phyloP scores from a whole-genome alignment of 192 early-diverging fungal genomes.

The Backusella morwellensis region DNA sequence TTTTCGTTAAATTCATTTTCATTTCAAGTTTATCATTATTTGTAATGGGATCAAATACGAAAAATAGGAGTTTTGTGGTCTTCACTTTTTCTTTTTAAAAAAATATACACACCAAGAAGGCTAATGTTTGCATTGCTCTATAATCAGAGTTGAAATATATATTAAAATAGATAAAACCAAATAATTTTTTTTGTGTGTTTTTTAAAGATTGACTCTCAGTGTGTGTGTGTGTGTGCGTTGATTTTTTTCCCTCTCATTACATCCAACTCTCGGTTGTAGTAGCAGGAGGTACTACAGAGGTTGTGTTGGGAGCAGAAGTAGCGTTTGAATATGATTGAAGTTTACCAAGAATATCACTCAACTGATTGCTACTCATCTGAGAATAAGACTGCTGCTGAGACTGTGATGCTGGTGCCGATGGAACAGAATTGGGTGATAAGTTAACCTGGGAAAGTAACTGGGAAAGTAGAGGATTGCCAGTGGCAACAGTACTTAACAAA shows the following conservation, averaged over 20 bases:
- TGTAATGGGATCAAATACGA: too few species aligned
- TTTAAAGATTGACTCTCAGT: background rate
- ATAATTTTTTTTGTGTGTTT: background rate
- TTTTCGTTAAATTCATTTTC: too few species aligned
- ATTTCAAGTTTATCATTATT: too few species aligned
- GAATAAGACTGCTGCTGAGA: background rate
- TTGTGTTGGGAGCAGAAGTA: background rate
- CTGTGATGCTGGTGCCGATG: background rate
- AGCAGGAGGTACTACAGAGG: background rate
- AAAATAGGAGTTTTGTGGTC: too few species aligned
- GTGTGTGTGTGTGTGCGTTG: background rate
- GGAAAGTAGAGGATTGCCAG: slow-evolving; percentile 11
- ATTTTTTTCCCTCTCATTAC: background rate
- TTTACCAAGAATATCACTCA: slow-evolving; percentile 9
- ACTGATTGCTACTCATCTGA: background rate
- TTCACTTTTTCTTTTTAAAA: too few species aligned
- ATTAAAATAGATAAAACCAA: background rate
- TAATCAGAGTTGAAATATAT: background rate
- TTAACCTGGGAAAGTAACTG: background rate
- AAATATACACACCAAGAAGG: too few species aligned
- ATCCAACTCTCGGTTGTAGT: background rate
- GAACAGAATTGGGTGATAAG: background rate
- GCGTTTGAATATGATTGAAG: slow-evolving; percentile 4
- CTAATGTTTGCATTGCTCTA: background rate
- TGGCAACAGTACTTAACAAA: slow-evolving; percentile 13